Percentiles rank a stretch among this genome's conserved stretches.
Evolutionary conservation across 2,329 filamentous ascomycete genomes (phyloP).

Genomic region (Alternaria infectoria): DNA sequence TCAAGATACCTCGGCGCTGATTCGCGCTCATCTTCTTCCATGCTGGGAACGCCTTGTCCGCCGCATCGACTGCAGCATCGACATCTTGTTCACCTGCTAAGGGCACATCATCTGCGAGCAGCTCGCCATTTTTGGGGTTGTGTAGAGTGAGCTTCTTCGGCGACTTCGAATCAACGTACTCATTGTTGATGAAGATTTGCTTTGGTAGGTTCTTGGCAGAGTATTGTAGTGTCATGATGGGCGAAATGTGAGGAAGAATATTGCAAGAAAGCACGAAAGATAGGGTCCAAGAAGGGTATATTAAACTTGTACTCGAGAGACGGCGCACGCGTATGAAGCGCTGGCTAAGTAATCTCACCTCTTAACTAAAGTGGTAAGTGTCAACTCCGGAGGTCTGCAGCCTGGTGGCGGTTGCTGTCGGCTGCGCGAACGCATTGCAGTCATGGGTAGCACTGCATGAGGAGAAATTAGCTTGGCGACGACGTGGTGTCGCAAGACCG

Average conservation of each 20-base stretch:
- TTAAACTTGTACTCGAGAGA: background rate
- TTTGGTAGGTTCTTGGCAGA: constrained; percentile 47
- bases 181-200: constrained; percentile 49
- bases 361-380: constrained; percentile 7
- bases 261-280: background rate
- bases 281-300: constrained; percentile 17
- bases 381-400: constrained; percentile 10
- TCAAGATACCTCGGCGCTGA: constrained; percentile 38
- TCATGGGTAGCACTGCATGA: background rate
- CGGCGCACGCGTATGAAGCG: background rate
- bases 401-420: background rate
- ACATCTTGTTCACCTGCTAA: constrained; percentile 54
- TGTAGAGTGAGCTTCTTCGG: constrained; percentile 56
- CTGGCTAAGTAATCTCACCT: constrained; percentile 4
- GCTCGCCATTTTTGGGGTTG: constrained; percentile 58
- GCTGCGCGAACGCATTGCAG: background rate
- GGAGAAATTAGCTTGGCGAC: background rate
- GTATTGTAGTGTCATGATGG: constrained; percentile 40
- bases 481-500: background rate
- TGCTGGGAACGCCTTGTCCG: constrained; percentile 55
- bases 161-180: constrained; percentile 47
- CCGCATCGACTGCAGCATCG: constrained; percentile 57
- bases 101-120: constrained; percentile 58
- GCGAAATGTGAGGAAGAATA: background rate
- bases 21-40: constrained; percentile 46